phyloP scores from a whole-genome alignment of 495 filamentous ascomycete species.

The Neurospora africana region DNA sequence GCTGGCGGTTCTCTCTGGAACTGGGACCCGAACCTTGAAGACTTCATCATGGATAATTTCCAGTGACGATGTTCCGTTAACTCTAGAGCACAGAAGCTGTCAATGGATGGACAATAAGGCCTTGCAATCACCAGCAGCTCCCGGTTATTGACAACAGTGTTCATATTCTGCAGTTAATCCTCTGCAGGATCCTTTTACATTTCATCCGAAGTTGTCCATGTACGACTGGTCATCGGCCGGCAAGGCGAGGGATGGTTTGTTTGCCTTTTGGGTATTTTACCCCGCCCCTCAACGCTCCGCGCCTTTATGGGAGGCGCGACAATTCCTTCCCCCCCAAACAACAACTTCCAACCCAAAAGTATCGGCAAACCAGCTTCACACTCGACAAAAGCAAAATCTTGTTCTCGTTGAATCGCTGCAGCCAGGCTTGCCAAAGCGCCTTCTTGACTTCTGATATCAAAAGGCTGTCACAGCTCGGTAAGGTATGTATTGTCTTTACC shows the following conservation, averaged over 20 bases:
- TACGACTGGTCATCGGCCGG: background rate
- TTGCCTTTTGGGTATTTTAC: background rate
- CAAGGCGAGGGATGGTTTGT: background rate
- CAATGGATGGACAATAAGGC: background rate
- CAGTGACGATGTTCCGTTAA: background rate
- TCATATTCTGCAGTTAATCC: background rate
- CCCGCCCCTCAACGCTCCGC: background rate
- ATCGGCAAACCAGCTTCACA: background rate
- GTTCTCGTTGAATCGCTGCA: background rate
- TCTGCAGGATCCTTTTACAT: background rate
- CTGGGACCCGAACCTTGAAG: conserved; percentile 15
- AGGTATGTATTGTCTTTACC: background rate
- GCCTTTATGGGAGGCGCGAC: background rate
- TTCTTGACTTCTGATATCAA: background rate
- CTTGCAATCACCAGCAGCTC: background rate
- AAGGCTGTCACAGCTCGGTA: background rate
- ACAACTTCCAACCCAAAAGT: background rate
- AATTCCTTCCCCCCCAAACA: background rate
- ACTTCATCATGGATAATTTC: background rate
- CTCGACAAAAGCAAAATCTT: background rate
- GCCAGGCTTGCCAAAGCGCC: background rate
- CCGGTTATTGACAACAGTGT: background rate
- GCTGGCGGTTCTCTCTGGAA: conserved; percentile 5
- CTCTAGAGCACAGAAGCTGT: background rate
- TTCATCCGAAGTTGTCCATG: background rate